Percentiles rank a stretch among this genome's conserved stretches.
Evolutionary conservation across 352 stramenopile genomes (phyloP).

Genomic region (Ophiocytium majus): DNA sequence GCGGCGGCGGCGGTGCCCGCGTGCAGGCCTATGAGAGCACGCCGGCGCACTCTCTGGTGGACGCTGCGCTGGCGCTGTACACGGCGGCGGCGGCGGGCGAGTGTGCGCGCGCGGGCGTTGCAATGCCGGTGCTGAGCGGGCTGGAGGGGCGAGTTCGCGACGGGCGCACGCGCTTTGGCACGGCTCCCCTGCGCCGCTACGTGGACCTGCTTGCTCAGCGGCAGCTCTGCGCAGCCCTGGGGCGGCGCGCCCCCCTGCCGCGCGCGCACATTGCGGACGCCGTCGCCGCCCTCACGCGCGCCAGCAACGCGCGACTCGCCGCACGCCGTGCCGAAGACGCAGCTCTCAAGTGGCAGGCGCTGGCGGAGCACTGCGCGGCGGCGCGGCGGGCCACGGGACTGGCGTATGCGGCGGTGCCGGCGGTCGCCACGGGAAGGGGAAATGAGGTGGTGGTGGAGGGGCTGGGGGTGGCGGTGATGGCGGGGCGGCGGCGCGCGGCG

Average conservation of each 20-base stretch:
- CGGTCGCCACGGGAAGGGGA: slow-evolving; percentile 32
- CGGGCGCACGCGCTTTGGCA: slow-evolving; percentile 40
- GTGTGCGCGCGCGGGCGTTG: slow-evolving; percentile 36
- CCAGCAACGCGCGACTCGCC: slow-evolving; percentile 34
- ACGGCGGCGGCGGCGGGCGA: slow-evolving; percentile 37
- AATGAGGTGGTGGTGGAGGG: slow-evolving; percentile 48
- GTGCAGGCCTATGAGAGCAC: slow-evolving; percentile 12
- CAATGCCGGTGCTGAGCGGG: slow-evolving; percentile 42
- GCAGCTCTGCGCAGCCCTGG: slow-evolving; percentile 41
- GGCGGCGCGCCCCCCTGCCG: slow-evolving; percentile 26
- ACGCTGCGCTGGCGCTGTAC: slow-evolving; percentile 53
- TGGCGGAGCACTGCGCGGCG: slow-evolving; percentile 40
- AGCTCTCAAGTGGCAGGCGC: slow-evolving; percentile 34
- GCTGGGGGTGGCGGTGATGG: slow-evolving; percentile 25
- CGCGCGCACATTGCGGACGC: slow-evolving; percentile 44
- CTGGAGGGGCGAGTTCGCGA: slow-evolving; percentile 32
- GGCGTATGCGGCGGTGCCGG: slow-evolving; percentile 38
- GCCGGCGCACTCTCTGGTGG: slow-evolving; percentile 35
- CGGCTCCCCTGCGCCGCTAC: slow-evolving; percentile 49
- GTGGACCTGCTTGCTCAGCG: slow-evolving; percentile 51
- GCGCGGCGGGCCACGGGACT: slow-evolving; percentile 37
- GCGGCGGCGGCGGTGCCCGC: neutral
- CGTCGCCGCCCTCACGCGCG: slow-evolving; percentile 36
- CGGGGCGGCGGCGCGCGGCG: neutral
- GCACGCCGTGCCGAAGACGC: slow-evolving; percentile 23